Evolutionary conservation across 495 filamentous ascomycete species (phyloP), one percentile per base, ranked within the genome.

Genomic region (Amorphotheca resinae): DNA sequence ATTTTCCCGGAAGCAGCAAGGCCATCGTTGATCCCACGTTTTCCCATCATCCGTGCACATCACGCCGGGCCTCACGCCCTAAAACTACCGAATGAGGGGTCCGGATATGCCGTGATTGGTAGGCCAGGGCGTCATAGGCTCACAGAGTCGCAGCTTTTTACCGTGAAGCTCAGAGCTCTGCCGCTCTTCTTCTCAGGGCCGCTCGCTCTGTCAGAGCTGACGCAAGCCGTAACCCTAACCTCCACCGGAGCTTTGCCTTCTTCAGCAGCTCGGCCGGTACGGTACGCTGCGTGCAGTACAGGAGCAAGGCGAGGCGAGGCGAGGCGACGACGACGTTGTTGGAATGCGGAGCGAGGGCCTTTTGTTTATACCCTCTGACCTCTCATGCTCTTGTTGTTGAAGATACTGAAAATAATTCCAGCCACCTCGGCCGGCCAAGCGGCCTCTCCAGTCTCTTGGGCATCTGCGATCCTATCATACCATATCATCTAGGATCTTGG

Each of bases 91-190:
- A 45, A 22, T 39, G 43, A 45, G 43, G 43, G 42, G 43, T 39
- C 17, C 43, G 43, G 43, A 45, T 38, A 45, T 45, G 43, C 43
- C 43, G 43, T 45, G 35, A 45, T 45, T 45, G 23, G 43, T 45
- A 28, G 35, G 39, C 33, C 42, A 16, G 42, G 26, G 12, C 26
- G 6, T 12, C 26, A 6, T 30, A 30, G 6, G 6, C 26, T 30
- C 12, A 6, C 26, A 30, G 12, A 30, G 6, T 30, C 12, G 26
- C 12, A 6, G 26, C 12, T 30, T 12, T 12, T 30, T 30, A 12
- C 6, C 26, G 12, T 30, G 26, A 30, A 12, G 12, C 12, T 30
- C 26, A 30, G 12, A 30, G 12, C 26, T 12, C 12, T 6, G 7
- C 26, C 6, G 26, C 26, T 30, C 12, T 7, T 30, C 6, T 30